Evolutionary conservation across 108 stramenopile species (phyloP), one percentile per base, ranked within the genome.

Genomic region (Conticribra guillardii): DNA sequence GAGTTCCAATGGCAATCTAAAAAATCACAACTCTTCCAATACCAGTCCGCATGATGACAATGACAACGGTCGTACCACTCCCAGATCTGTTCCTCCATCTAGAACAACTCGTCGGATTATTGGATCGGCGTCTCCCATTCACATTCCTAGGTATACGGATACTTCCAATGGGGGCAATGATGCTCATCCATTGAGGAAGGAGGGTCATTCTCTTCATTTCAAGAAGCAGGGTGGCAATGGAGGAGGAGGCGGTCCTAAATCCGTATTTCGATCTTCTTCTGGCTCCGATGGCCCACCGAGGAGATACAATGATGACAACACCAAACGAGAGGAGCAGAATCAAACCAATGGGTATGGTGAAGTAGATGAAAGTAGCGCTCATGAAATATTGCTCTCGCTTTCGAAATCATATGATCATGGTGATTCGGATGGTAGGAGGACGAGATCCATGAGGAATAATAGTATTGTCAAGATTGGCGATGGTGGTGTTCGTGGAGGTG

Each of bases 101-200:
- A 18, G 64, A 52, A 57, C 56, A 0, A 89, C 79, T 0, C 71
- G 64, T 30, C 68, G 82, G 11, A 86, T 91, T 19, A 89, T 93
- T 54, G 92, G 92, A 15, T 76, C 79, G 9, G 73, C 83, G 15
- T 89, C 92, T 3, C 88, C 92, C 44, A 86, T 90, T 64, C 89
- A 90, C 56, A 67, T 93, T 54, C 85, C 88, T 0, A 53, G 87
- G n/a, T 81, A 82, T 9, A 29, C 44, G 0, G 64, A 56, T 17
- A 26, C 48, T 57, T 33, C 64, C 0, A 64, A 66, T n/a, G n/a
- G n/a, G n/a, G n/a, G n/a, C 24, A 56, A 37, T 1, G 30, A 33
- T 28, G n/a, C 16, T 44, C 30, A 4, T 46, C 52, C 30, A 58
- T 49, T 29, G 11, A 22, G 52, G 71, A 63, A 33, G 58, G 41